Percentiles rank a stretch among this genome's conserved stretches.
These are phyloP conservation scores for Cyberlindnera maclurae DNA, from an alignment of 805 yeast species.

Conservation along the genomic window DNA sequence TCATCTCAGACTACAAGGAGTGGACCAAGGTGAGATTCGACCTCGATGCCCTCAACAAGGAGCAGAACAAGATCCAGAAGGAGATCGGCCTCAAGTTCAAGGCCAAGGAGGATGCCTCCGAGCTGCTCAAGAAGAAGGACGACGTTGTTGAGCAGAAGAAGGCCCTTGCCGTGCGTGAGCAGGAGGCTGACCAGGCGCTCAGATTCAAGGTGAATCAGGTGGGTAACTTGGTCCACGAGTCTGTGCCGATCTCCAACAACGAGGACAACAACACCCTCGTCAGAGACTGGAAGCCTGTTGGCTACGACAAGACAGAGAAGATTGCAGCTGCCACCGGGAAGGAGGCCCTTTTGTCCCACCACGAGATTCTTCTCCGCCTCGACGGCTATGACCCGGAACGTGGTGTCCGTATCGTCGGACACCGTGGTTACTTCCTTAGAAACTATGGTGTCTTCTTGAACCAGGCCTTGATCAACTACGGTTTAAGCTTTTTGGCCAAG, in stretches of 20 bases:
- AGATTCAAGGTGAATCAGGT: constrained; percentile 79
- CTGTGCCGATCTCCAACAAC: constrained; percentile 79
- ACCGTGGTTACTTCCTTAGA: constrained; percentile 96
- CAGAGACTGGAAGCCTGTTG: constrained; percentile 82
- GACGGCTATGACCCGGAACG: constrained; percentile 99
- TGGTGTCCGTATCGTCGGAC: constrained; percentile 96
- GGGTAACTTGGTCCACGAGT: constrained; percentile 91
- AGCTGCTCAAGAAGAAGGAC: constrained; percentile 76
- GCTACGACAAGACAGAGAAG: constrained; percentile 48
- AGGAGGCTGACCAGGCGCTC: constrained; percentile 68
- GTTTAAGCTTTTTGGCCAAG: constrained; percentile 73
- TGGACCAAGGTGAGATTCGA: constrained; percentile 91
- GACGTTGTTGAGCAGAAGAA: constrained; percentile 64
- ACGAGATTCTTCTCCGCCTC: constrained; percentile 85
- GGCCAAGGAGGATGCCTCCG: constrained; percentile 90
- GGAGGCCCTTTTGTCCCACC: constrained; percentile 82
- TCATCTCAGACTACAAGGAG: constrained; percentile 80
- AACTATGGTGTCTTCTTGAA: constrained; percentile 94
- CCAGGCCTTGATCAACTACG: constrained; percentile 97
- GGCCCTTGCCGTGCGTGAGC: constrained; percentile 58
- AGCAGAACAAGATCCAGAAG: constrained; percentile 83
- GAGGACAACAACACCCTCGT: constrained; percentile 89
- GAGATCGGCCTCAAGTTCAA: constrained; percentile 89
- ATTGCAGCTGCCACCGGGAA: constrained; percentile 73
- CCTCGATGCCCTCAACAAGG: constrained; percentile 84